Evolutionary conservation across 192 early-diverging fungal genomes (phyloP).

Genomic region (Entrophospora sp.): DNA sequence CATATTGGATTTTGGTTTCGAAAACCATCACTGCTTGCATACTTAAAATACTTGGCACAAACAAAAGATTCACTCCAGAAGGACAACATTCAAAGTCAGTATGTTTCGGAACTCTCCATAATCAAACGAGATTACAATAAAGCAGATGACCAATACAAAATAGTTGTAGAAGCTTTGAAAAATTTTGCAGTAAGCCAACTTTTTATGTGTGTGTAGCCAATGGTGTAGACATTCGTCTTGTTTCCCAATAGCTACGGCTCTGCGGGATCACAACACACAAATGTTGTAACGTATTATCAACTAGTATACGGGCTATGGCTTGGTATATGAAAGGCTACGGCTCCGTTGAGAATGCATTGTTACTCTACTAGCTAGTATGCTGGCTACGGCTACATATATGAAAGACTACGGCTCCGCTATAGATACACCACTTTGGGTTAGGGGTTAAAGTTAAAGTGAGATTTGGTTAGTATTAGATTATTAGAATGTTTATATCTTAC

Average conservation of each 20-base stretch:
- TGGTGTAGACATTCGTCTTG: conserved; percentile 6
- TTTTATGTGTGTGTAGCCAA: background rate
- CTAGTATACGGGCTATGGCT: conserved; percentile 11
- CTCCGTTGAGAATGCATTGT: conserved; percentile 12
- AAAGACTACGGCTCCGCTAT: conserved; percentile 15
- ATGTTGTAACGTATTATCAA: conserved; percentile 14
- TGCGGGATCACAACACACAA: background rate
- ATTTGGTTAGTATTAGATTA: too few species aligned
- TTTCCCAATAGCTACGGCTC: too few species aligned
- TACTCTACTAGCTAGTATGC: conserved; percentile 15
- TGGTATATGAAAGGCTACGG: conserved; percentile 11
- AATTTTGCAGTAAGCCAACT: conserved; percentile 3
- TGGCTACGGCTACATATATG: conserved; percentile 5
- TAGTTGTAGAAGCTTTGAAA: conserved; percentile 3
- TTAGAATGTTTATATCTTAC: background rate
- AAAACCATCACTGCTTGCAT: background rate
- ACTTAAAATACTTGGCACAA: background rate
- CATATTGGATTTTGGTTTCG: conserved; percentile 11
- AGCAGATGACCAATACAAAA: conserved; percentile 14
- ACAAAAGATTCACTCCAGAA: conserved; percentile 13
- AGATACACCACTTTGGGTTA: conserved; percentile 1
- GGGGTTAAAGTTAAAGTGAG: too few species aligned
- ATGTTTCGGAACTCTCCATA: background rate
- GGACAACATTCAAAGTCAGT: conserved; percentile 15
- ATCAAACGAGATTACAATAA: conserved; percentile 6